A percentile compares a stretch with the other conserved stretches of the same genome.
These are phyloP conservation scores for Marchantia polymorpha DNA, from an alignment of 225 moss, liverwort and hornwort species.

Conservation along the genomic window DNA sequence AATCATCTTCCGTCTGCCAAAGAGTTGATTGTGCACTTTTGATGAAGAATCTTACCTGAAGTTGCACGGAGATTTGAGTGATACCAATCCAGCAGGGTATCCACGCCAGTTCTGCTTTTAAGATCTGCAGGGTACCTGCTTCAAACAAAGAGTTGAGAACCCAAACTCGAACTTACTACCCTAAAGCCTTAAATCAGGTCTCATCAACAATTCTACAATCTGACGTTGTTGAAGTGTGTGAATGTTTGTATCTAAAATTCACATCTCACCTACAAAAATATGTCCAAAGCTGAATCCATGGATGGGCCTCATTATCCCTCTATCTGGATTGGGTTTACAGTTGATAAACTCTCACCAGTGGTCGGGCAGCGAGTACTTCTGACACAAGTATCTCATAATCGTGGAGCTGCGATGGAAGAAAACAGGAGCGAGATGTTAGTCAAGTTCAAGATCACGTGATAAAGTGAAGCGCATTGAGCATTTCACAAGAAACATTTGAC, in stretches of 20 bases:
- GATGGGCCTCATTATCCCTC: too few species aligned
- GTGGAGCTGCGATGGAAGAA: conserved; percentile 51
- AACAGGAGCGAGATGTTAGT: neutral
- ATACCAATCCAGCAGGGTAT: conserved; percentile 73
- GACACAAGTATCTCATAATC: conserved; percentile 66
- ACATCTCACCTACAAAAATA: too few species aligned
- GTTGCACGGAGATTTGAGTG: conserved; percentile 63
- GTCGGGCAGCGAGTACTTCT: conserved; percentile 57
- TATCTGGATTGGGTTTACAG: too few species aligned
- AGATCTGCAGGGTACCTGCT: conserved; percentile 73
- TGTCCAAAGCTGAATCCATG: too few species aligned
- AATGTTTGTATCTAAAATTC: too few species aligned
- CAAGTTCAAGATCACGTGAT: neutral
- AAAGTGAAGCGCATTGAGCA: too few species aligned
- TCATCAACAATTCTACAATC: too few species aligned
- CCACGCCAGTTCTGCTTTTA: conserved; percentile 55
- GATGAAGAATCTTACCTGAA: conserved; percentile 38
- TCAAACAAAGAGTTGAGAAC: neutral
- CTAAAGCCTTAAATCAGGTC: too few species aligned
- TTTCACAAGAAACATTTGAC: neutral
- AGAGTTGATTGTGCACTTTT: neutral
- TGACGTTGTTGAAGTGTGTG: too few species aligned
- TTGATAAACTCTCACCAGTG: conserved; percentile 51
- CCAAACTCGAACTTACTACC: neutral
- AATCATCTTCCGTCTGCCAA: too few species aligned